These are phyloP conservation scores for Cytospora chrysosperma DNA, from an alignment of 2,329 filamentous ascomycete species.

Conservation along the genomic window DNA sequence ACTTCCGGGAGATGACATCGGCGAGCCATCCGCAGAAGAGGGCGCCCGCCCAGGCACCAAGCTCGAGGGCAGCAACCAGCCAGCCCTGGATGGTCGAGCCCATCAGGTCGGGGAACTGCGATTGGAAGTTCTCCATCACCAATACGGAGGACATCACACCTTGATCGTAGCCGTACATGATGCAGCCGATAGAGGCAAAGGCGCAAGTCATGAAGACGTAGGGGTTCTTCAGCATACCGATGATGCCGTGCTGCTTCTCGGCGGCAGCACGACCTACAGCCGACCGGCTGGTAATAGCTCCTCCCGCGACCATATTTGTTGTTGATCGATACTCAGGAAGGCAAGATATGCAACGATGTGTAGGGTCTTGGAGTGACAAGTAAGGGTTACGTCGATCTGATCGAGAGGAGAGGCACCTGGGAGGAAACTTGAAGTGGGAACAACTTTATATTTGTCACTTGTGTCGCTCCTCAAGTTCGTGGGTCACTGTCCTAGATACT, in stretches of 20 bases:
- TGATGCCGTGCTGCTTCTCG: slow-evolving; percentile 37
- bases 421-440: no score
- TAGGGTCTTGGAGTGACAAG: not conserved
- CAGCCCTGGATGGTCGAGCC: slow-evolving; percentile 35
- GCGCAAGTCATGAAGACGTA: slow-evolving; percentile 38
- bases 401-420: not conserved
- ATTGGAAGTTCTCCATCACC: slow-evolving; percentile 33
- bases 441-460: slow-evolving; percentile 1
- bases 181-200: slow-evolving; percentile 21
- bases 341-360: not conserved
- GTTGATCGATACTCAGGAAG: not conserved
- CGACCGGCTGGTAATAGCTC: slow-evolving; percentile 32
- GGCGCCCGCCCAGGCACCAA: slow-evolving; percentile 59
- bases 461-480: not conserved
- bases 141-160: slow-evolving; percentile 58
- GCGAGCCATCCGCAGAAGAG: slow-evolving; percentile 56
- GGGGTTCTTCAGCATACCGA: slow-evolving; percentile 40
- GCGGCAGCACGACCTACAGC: slow-evolving; percentile 39
- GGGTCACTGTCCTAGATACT: not conserved
- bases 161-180: slow-evolving; percentile 56
- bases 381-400: not conserved
- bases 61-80: slow-evolving; percentile 51
- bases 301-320: slow-evolving; percentile 18
- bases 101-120: slow-evolving; percentile 29
- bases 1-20: slow-evolving; percentile 55